Percentiles rank a stretch among this genome's conserved stretches.
Conservation (phyloP, 163 green algal genomes). For the Chloroidium sp. region DNA sequence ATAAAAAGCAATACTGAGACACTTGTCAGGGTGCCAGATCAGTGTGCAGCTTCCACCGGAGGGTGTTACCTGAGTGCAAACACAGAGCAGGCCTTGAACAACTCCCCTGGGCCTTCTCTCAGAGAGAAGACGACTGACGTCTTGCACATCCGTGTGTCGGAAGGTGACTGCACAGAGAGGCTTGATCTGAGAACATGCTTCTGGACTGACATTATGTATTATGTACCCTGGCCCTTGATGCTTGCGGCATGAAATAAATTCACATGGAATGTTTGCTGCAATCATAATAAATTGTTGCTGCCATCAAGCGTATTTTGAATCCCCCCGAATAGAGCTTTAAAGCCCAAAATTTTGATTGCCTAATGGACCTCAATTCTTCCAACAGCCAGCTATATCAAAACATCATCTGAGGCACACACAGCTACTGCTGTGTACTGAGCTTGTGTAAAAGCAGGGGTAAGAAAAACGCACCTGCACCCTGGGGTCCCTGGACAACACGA, state of each 20-base stretch:
- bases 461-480: slow-evolving; percentile 32
- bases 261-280: too few relatives aligned
- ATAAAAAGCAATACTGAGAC: too few relatives aligned
- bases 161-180: not conserved
- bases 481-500: slow-evolving; percentile 87
- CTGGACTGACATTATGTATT: too few relatives aligned
- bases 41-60: too few relatives aligned
- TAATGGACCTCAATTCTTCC: not conserved
- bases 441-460: slow-evolving; percentile 1
- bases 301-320: too few relatives aligned
- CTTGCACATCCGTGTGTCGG: slow-evolving; percentile 58
- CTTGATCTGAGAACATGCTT: too few relatives aligned
- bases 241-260: too few relatives aligned
- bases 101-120: slow-evolving; percentile 74
- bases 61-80: slow-evolving; percentile 54
- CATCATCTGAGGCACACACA: not conserved
- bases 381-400: not conserved
- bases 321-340: too few relatives aligned
- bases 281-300: too few relatives aligned
- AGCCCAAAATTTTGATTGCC: too few relatives aligned
- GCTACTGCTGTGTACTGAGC: not conserved
- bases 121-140: slow-evolving; percentile 92
- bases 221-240: too few relatives aligned
- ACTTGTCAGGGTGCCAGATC: too few relatives aligned
- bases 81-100: slow-evolving; percentile 91